Evolutionary conservation across 176 grass and related monocot genomes (phyloP).

Genomic region (Pharus latifolius): DNA sequence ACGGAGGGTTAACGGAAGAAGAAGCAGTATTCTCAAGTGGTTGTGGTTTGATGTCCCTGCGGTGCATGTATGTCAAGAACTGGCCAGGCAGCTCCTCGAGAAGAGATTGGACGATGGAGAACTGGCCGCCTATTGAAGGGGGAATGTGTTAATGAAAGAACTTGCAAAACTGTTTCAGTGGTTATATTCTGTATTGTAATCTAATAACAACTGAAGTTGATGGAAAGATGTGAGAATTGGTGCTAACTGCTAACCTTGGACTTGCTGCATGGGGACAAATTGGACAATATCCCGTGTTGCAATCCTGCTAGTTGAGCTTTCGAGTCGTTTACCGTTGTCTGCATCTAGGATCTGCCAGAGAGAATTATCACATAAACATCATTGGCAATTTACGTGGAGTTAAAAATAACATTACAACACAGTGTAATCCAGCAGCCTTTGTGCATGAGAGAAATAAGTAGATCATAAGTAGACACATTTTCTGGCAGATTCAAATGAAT

Average conservation of each 20-base stretch:
- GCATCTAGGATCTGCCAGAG: conserved; percentile 65
- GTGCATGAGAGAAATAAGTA: conserved; percentile 1
- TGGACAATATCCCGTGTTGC: conserved; percentile 89
- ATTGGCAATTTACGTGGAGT: neutral
- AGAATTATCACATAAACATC: neutral
- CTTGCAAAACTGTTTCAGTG: neutral
- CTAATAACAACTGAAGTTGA: neutral
- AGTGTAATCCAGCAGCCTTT: neutral
- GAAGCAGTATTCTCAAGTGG: neutral
- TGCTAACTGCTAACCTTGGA: conserved; percentile 66
- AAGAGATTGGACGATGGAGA: conserved; percentile 80
- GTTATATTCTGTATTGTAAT: neutral
- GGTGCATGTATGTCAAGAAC: conserved; percentile 72
- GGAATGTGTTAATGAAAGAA: neutral
- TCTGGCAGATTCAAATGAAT: neutral
- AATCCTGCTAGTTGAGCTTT: conserved; percentile 76
- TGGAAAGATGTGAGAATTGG: neutral
- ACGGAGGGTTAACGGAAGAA: neutral
- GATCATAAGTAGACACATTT: neutral
- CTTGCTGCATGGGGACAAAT: conserved; percentile 81
- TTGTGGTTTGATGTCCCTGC: conserved; percentile 57
- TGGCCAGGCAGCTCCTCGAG: conserved; percentile 87
- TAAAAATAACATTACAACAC: neutral
- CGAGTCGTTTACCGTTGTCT: conserved; percentile 61
- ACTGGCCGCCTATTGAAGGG: conserved; percentile 26